Conservation (phyloP, 1,284 basidiomycete genomes). For the Veloboletus limbatus region DNA sequence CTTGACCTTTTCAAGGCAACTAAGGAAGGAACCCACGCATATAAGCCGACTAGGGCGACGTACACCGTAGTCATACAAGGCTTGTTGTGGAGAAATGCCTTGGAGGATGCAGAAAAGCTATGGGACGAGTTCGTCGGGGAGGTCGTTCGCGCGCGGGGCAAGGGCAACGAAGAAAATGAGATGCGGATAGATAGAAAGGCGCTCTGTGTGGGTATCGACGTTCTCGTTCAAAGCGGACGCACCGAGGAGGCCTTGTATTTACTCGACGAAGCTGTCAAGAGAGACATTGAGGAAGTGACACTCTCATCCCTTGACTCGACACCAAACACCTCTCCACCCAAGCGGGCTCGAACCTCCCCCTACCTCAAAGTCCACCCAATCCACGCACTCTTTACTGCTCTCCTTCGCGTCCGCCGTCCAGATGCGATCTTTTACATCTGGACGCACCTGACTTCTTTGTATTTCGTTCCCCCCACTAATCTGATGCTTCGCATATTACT, state of each 20-base stretch:
- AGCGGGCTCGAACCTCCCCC: slow-evolving; percentile 5
- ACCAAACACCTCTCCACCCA: no score
- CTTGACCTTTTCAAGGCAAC: slow-evolving; percentile 38
- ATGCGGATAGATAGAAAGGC: slow-evolving; percentile 45
- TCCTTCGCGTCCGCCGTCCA: slow-evolving; percentile 46
- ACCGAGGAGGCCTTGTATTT: slow-evolving; percentile 49
- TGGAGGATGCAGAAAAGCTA: slow-evolving; percentile 39
- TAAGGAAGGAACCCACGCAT: slow-evolving; percentile 22
- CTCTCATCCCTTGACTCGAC: no score
- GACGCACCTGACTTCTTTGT: slow-evolving; percentile 54
- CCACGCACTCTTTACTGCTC: slow-evolving; percentile 51
- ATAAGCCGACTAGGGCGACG: slow-evolving; percentile 41
- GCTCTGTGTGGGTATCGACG: slow-evolving; percentile 50
- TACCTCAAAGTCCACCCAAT: slow-evolving; percentile 37
- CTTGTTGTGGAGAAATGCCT: slow-evolving; percentile 38
- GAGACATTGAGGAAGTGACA: slow-evolving; percentile 10
- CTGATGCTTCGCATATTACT: slow-evolving; percentile 59
- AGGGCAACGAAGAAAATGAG: slow-evolving; percentile 4
- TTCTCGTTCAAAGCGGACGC: slow-evolving; percentile 43
- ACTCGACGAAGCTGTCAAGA: slow-evolving; percentile 41
- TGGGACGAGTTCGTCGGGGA: slow-evolving; percentile 43
- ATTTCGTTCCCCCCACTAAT: slow-evolving; percentile 51
- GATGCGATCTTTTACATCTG: slow-evolving; percentile 62
- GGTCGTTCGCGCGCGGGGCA: slow-evolving; percentile 28
- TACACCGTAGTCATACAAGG: slow-evolving; percentile 54